Percentiles rank a stretch among this genome's conserved stretches.
Conservation (phyloP, 495 filamentous ascomycete species). For the Aspergillus nanangensis region DNA sequence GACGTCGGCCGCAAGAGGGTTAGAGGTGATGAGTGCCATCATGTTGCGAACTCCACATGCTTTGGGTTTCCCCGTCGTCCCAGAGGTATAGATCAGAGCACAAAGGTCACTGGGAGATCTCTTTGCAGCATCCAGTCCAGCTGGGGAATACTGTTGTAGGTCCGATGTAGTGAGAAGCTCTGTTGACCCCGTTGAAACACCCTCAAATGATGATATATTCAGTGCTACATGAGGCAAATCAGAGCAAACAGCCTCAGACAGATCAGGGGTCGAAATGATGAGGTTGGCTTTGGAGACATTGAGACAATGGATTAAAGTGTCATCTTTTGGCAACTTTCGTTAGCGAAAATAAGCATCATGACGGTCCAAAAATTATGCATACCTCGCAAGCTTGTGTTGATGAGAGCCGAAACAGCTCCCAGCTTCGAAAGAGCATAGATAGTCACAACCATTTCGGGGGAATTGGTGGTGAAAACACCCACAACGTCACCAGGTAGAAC, state of each 20-base stretch:
- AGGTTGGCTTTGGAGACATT: slow-evolving; percentile 62
- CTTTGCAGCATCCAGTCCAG: slow-evolving; percentile 29
- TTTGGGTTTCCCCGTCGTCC: slow-evolving; percentile 90
- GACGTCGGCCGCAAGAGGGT: slow-evolving; percentile 28
- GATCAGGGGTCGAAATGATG: slow-evolving; percentile 53
- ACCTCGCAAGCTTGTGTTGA: slow-evolving; percentile 86
- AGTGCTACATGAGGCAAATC: slow-evolving; percentile 37
- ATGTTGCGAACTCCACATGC: slow-evolving; percentile 70
- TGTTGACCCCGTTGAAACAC: slow-evolving; percentile 53
- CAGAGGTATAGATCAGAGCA: slow-evolving; percentile 77
- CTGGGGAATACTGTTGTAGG: slow-evolving; percentile 34
- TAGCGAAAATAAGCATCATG: too few species aligned
- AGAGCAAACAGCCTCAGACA: slow-evolving; percentile 33
- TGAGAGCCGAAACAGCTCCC: slow-evolving; percentile 79
- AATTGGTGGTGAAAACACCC: slow-evolving; percentile 58
- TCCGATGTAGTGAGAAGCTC: slow-evolving; percentile 40
- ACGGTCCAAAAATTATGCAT: too few species aligned
- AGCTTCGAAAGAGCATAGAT: slow-evolving; percentile 79
- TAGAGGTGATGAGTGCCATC: slow-evolving; percentile 45
- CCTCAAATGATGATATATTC: slow-evolving; percentile 37
- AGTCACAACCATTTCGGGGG: slow-evolving; percentile 74
- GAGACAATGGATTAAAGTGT: slow-evolving; percentile 76
- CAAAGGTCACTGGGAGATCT: slow-evolving; percentile 49
- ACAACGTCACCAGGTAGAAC: slow-evolving; percentile 38
- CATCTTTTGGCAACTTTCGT: slow-evolving; percentile 32